Base-by-base conservation (phyloP, 169 alveolate species). In the Babesia divergens region DNA sequence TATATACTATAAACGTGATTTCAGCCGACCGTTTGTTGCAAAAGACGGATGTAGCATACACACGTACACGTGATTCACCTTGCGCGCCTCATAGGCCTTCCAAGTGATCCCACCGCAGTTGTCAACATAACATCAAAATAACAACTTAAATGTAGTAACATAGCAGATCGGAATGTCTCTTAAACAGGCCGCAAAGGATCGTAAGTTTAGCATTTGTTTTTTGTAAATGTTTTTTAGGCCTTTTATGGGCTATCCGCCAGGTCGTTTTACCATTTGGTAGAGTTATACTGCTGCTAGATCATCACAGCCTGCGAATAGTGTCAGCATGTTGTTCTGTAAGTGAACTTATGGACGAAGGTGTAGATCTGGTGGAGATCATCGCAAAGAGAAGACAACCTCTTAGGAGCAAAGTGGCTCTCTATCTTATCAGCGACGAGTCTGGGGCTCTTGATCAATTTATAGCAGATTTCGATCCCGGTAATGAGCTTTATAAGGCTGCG, bases 301-400 rank as follows among this genome's bases (percentile, higher is more conserved):
- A 53, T 5, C 50, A 58, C 38, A 84, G 91, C 20, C 81, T 89
- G 20, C 82, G 74, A 62, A 64, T 91, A 6, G 52, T 91, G 14
- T 91, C 95, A n/a, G 79, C 94, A 52, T 86, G 92, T 42, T 91
- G 95, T 60, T 46, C 83, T 13, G 60, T 86, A 29, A 89, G 90
- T 38, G 94, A 91, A 35, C 66, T 91, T 13, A 37, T 91, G 53
- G 95, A 91, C 74, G 86, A 80, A 40, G 95, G 95, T 18, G 93
- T 91, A 5, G 91, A 89, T 22, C 81, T 89, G 28, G 86, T 91
- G 7, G 95, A 91, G 66, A 74, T 83, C 42, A 44, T 91, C 22
- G 59, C 80, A 14, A 65, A 87, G 40, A 74, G 69, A 67, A 37
- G 95, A 44, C 87, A 82, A 51, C 90, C 91, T n/a, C 52, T 91